Evolutionary conservation across 345 rosid genomes (phyloP).

Genomic region (Euphorbia peplus): DNA sequence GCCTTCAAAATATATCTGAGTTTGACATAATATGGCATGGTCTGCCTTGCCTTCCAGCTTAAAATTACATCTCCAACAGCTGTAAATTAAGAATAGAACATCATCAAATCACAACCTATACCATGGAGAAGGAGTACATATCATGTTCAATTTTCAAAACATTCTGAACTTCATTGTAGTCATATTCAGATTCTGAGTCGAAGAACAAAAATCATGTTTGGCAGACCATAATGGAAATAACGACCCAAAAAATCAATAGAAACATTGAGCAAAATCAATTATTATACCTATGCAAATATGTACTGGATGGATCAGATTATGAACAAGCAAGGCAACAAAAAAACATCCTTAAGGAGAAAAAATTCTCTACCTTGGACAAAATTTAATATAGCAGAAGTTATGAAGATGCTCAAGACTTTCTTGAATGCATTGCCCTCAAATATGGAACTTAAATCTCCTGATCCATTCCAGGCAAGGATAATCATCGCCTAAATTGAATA

Average conservation of each 20-base stretch:
- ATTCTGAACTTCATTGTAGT: not conserved
- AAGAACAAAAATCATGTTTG: not conserved
- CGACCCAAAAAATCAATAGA: not conserved
- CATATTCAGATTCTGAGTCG: not conserved
- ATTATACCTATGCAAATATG: too few species aligned
- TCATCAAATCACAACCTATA: conserved; percentile 5
- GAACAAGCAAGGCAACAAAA: conserved; percentile 5
- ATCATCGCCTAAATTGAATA: conserved; percentile 50
- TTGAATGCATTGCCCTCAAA: conserved; percentile 50
- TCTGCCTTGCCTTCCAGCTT: conserved; percentile 79
- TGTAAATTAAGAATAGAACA: conserved; percentile 31
- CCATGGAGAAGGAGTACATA: too few species aligned
- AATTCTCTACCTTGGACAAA: conserved; percentile 50
- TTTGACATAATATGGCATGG: conserved; percentile 90
- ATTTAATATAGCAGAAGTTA: conserved; percentile 56
- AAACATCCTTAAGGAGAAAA: not conserved
- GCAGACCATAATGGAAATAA: not conserved
- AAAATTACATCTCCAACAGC: conserved; percentile 88
- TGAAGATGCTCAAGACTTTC: conserved; percentile 57
- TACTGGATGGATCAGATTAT: conserved; percentile 4
- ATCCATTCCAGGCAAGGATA: conserved; percentile 60
- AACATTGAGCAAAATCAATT: not conserved
- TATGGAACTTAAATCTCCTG: conserved; percentile 37
- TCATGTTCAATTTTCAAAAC: not conserved
- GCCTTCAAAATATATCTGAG: conserved; percentile 91